phyloP scores from a whole-genome alignment of 352 stramenopile species.

The Phytophthora uliginosa region DNA sequence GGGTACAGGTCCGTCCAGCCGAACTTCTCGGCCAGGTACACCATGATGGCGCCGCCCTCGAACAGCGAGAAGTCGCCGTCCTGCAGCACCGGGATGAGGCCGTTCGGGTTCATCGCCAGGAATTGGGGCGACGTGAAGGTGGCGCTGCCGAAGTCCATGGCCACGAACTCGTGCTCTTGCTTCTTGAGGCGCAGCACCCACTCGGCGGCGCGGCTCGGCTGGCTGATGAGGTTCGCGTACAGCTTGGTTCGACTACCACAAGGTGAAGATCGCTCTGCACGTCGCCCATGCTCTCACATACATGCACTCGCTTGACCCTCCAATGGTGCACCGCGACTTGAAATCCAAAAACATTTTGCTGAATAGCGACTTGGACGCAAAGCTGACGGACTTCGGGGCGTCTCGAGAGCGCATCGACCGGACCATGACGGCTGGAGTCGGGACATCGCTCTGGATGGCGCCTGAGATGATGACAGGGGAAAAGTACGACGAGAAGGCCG shows the following conservation, averaged over 20 bases:
- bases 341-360: slow-evolving; percentile 49
- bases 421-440: slow-evolving; percentile 46
- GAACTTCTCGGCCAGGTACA: slow-evolving; percentile 65
- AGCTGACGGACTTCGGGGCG: slow-evolving; percentile 54
- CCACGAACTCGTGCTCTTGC: slow-evolving; percentile 46
- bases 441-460: slow-evolving; percentile 40
- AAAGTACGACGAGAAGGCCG: slow-evolving; percentile 39
- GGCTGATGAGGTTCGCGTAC: slow-evolving; percentile 57
- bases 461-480: slow-evolving; percentile 43
- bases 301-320: slow-evolving; percentile 38
- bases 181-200: slow-evolving; percentile 57
- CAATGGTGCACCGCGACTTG: slow-evolving; percentile 28
- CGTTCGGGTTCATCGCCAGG: slow-evolving; percentile 50
- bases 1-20: slow-evolving; percentile 66
- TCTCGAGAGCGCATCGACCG: slow-evolving; percentile 35
- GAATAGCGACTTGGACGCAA: slow-evolving; percentile 31
- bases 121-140: slow-evolving; percentile 52
- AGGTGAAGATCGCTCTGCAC: slow-evolving; percentile 47
- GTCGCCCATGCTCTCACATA: slow-evolving; percentile 46
- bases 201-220: slow-evolving; percentile 43
- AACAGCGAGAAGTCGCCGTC: slow-evolving; percentile 55
- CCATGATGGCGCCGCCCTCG: slow-evolving; percentile 65
- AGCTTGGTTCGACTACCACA: slow-evolving; percentile 50
- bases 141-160: slow-evolving; percentile 37
- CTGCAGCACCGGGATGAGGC: slow-evolving; percentile 47